Conservation (phyloP, 1,284 basidiomycete genomes). For the Puccinia hordei region DNA sequence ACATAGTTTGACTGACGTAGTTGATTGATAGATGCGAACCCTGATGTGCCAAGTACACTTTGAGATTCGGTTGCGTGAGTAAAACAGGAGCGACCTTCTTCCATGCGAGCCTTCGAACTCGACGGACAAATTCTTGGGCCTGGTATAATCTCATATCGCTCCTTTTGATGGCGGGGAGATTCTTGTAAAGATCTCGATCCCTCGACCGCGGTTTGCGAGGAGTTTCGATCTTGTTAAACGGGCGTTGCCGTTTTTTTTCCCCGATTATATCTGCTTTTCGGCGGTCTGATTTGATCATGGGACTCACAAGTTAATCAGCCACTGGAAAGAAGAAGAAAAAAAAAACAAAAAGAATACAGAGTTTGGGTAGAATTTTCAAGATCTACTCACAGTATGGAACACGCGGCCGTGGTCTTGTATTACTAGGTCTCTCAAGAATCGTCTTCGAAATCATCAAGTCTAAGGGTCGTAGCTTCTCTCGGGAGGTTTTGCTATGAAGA, state of each 20-base stretch:
- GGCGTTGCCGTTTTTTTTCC: neutral
- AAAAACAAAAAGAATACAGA: too few species aligned
- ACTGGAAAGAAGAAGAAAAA: neutral
- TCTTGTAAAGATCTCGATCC: neutral
- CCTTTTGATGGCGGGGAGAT: neutral
- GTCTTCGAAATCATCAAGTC: neutral
- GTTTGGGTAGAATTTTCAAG: neutral
- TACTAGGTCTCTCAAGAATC: neutral
- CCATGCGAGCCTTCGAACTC: neutral
- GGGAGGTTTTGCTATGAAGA: neutral
- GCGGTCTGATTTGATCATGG: constrained; percentile 7
- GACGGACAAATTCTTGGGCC: neutral
- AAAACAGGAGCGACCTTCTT: neutral
- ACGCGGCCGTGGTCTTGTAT: neutral
- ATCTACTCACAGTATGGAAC: neutral
- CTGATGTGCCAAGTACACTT: neutral
- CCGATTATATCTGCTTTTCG: neutral
- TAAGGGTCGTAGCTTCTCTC: neutral
- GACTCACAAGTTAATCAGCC: neutral
- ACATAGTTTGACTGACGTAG: neutral
- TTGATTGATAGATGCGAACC: neutral
- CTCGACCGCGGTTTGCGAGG: constrained; percentile 6
- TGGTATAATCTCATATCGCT: neutral
- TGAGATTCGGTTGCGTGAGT: neutral
- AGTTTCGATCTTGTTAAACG: neutral